Base-by-base conservation (phyloP, 2,329 filamentous ascomycete species). In the Cercospora citrullina region DNA sequence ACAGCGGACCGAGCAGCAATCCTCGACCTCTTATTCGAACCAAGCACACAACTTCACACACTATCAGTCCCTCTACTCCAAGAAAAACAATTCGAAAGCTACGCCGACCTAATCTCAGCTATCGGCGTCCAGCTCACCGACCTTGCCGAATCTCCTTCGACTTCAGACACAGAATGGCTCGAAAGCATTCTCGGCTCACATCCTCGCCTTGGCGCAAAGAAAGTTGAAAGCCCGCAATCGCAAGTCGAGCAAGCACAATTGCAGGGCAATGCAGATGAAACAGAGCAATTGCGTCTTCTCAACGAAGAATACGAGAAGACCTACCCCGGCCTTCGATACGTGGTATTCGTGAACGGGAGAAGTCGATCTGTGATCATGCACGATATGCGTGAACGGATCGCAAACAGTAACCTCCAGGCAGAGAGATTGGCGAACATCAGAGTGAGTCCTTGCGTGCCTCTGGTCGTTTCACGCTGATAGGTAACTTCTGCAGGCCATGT, bases 341-440 rank as follows among this genome's bases (percentile, higher is more conserved):
- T 97, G 76, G 91, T 94, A 18, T 97, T 97, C 78, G 94, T 97
- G 65, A 94, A 96, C 77, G 93, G 92, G 0, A 86, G 94, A 58
- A 85, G 87, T 48, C 84, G 93, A 66, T 84, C 86, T 1, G 86
- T 87, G 69, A 90, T 97, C 65, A 92, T 97, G 90, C 84, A 87
- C 70, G 89, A 97, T 75, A 96, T 97, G 91, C 86, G 86, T 70
- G 78, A 80, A 63, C 85, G 94, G 63, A 96, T 97, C 75, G 86
- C 84, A 16, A 82, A 89, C 63, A 88, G 85, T 1, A 87, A 94
- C 77, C 82, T 89, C 62, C 80, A 83, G 26, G 83, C 83, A 16
- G 94, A 97, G 81, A 87, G 93, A 69, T 78, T 82, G 65, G 91
- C 91, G 72, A 92, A 87, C 5, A 90, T 97, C 60, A 85, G 90